A percentile compares a stretch with the other conserved stretches of the same genome.
Evolutionary conservation across 148 eudicot species (phyloP).

Genomic region (Tetragonia tetragonoides): DNA sequence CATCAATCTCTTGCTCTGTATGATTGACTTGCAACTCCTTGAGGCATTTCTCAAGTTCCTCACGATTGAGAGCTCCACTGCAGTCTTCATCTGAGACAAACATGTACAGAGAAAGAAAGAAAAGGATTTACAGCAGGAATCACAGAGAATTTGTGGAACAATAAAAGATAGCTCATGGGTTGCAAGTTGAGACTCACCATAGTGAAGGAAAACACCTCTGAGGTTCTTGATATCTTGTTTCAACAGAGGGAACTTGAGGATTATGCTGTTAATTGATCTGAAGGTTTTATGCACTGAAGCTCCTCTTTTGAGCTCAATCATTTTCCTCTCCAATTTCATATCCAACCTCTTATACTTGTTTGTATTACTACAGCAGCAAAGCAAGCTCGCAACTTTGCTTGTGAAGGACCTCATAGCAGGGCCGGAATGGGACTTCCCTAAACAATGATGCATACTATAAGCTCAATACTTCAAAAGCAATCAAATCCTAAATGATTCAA

Average conservation of each 20-base stretch:
- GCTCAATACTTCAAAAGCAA: neutral
- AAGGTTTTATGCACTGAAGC: conserved; percentile 37
- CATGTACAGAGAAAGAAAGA: neutral
- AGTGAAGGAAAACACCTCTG: conserved; percentile 45
- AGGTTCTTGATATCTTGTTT: conserved; percentile 59
- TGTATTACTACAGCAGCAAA: conserved; percentile 36
- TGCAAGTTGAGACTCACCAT: conserved; percentile 41
- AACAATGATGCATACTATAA: neutral
- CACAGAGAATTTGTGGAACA: neutral
- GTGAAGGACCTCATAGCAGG: conserved; percentile 40
- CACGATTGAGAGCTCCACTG: conserved; percentile 46
- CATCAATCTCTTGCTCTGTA: conserved; percentile 50
- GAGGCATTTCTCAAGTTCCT: conserved; percentile 56
- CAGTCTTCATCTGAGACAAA: conserved; percentile 49
- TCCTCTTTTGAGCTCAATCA: conserved; percentile 47
- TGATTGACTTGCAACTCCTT: conserved; percentile 42
- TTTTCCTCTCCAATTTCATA: conserved; percentile 48
- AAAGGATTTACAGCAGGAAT: neutral
- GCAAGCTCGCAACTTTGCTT: conserved; percentile 44
- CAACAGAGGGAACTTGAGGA: conserved; percentile 62
- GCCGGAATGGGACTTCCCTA: conserved; percentile 42
- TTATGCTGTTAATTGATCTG: conserved; percentile 59
- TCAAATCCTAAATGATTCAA: neutral
- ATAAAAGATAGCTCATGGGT: neutral
- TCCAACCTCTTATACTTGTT: conserved; percentile 55